Conservation (phyloP, 1,139 yeast species). For the Suhomyces anneliseae region DNA sequence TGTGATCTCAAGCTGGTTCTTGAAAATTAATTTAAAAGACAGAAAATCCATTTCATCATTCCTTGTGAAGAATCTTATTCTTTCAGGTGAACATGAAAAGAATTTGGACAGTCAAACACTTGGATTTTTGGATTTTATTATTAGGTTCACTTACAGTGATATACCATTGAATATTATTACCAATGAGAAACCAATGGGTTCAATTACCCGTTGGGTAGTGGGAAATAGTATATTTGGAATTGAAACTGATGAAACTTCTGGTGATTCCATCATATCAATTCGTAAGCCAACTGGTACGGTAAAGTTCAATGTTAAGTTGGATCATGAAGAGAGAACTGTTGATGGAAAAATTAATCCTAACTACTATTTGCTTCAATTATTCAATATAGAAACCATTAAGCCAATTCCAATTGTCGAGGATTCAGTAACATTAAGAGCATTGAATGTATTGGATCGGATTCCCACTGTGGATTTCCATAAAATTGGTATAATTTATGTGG, state of each 20-base stretch:
- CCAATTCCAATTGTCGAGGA: conserved; percentile 48
- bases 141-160: conserved; percentile 67
- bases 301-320: conserved; percentile 47
- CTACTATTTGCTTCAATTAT: conserved; percentile 34
- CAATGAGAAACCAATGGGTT: neutral
- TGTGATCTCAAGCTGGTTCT: conserved; percentile 72
- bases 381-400: conserved; percentile 25
- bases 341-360: conserved; percentile 21
- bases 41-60: conserved; percentile 62
- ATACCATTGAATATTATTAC: conserved; percentile 51
- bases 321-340: conserved; percentile 15
- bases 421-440: conserved; percentile 54
- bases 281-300: conserved; percentile 71
- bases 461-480: conserved; percentile 82
- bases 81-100: conserved; percentile 27
- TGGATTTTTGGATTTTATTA: conserved; percentile 67
- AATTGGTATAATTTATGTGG: conserved; percentile 75
- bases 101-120: conserved; percentile 51
- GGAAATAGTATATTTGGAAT: conserved; percentile 62
- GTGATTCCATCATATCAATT: conserved; percentile 52
- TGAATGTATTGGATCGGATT: conserved; percentile 67
- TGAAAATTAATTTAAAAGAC: conserved; percentile 60
- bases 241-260: conserved; percentile 52
- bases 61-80: conserved; percentile 57
- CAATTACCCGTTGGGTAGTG: conserved; percentile 54